These are phyloP conservation scores for Boeremia exigua DNA, from an alignment of 2,329 filamentous ascomycete genomes.

Conservation along the genomic window DNA sequence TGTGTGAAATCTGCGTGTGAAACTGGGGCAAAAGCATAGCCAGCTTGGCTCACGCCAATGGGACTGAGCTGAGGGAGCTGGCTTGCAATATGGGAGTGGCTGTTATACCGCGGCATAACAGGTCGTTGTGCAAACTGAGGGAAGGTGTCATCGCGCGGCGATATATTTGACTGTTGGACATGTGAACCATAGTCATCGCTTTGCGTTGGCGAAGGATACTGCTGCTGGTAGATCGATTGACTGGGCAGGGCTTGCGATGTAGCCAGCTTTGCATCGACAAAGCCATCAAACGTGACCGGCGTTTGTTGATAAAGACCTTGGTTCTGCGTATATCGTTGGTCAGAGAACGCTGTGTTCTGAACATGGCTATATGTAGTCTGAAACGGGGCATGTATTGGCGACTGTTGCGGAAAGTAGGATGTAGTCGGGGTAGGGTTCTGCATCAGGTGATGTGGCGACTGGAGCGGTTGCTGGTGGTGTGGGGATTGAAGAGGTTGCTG, in stretches of 20 bases:
- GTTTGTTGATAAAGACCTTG: slow-evolving; percentile 33
- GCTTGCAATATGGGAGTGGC: slow-evolving; percentile 28
- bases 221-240: slow-evolving; percentile 34
- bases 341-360: slow-evolving; percentile 23
- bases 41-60: slow-evolving; percentile 30
- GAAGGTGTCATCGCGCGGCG: slow-evolving; percentile 33
- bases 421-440: slow-evolving; percentile 36
- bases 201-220: slow-evolving; percentile 26
- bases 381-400: slow-evolving; percentile 35
- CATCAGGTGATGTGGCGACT: slow-evolving; percentile 38
- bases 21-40: slow-evolving; percentile 23
- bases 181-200: slow-evolving; percentile 34
- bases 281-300: slow-evolving; percentile 33
- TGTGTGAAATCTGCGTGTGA: slow-evolving; percentile 36
- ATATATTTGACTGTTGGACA: slow-evolving; percentile 27
- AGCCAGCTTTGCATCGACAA: slow-evolving; percentile 26
- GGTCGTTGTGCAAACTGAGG: slow-evolving; percentile 30
- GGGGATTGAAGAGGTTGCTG: slow-evolving; percentile 41
- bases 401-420: slow-evolving; percentile 44
- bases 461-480: slow-evolving; percentile 39
- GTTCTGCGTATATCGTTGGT: slow-evolving; percentile 32
- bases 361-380: slow-evolving; percentile 32
- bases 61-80: slow-evolving; percentile 27
- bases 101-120: slow-evolving; percentile 30
- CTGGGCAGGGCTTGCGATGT: slow-evolving; percentile 29